Base-by-base conservation (phyloP, 2,329 filamentous ascomycete species). In the Talaromyces sp. region DNA sequence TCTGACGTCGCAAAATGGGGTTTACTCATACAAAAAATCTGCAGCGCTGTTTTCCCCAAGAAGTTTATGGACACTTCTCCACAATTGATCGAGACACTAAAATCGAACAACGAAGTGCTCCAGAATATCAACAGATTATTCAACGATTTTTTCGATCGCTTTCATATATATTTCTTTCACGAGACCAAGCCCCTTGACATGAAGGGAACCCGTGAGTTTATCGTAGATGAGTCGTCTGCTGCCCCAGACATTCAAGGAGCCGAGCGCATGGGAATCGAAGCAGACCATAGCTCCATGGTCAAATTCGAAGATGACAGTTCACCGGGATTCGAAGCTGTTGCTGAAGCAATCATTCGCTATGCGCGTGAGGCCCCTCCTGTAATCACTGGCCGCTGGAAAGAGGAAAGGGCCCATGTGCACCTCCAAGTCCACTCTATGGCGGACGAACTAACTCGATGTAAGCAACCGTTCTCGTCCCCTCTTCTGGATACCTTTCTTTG, bases 81-180 rank as follows among this genome's bases (percentile, higher is more conserved):
- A 0, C 83, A 90, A 35, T 81, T 93, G 49, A 81, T 93, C 67
- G 87, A 85, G 71, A 88, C 89, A 2, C 81, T 93, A n/a, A 89
- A 88, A 73, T 86, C 83, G 60, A 88, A 92, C 72, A 92, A 89
- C 66, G 90, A 92, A 76, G 90, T 86, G 0, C 77, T 93, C 5
- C 86, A 90, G 70, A 88, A 89, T 67, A 92, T 93, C 75, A 92
- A 91, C 74, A 86, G 82, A 61, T 84, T 89, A 65, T 93, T 93
- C 69, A 81, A 89, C 19, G 87, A 92, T 61, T 87, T 92, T 33
- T 87, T 90, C 68, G 84, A 87, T 64, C 83, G 87, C 1, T 92
- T 91, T 72, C 85, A 87, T 68, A 87, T 93, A 60, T 90, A 90
- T 71, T 91, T 92, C 84, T 90, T 88, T 43, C 89, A 92, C 63